These are phyloP conservation scores for Fusarium sacchari DNA, from an alignment of 2,329 filamentous ascomycete genomes.

Conservation along the genomic window DNA sequence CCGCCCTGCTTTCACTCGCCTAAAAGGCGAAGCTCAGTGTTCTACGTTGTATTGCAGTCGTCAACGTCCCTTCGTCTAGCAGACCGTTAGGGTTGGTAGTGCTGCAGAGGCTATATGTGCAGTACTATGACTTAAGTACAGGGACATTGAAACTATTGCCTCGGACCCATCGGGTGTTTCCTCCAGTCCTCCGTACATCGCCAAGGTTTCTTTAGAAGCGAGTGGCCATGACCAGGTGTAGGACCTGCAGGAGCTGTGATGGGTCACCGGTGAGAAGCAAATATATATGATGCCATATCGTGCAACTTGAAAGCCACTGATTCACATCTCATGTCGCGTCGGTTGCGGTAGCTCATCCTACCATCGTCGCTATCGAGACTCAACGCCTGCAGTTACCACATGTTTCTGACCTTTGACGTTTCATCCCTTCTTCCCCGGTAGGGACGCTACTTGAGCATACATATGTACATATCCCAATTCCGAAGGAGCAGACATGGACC, in stretches of 20 bases:
- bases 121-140: constrained; percentile 19
- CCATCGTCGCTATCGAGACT: constrained; percentile 12
- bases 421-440: constrained; percentile 37
- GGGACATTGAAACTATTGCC: constrained; percentile 33
- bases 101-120: constrained; percentile 33
- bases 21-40: constrained; percentile 3
- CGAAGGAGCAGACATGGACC: constrained; percentile 23
- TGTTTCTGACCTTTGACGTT: constrained; percentile 34
- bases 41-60: constrained; percentile 15
- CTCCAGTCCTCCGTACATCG: neutral
- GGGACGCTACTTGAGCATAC: constrained; percentile 3
- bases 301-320: constrained; percentile 3
- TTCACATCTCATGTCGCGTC: neutral
- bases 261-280: neutral
- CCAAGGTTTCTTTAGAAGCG: neutral
- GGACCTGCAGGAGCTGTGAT: neutral
- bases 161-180: constrained; percentile 26
- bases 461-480: neutral
- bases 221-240: neutral
- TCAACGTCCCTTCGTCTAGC: constrained; percentile 21
- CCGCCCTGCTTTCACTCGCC: neutral
- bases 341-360: neutral
- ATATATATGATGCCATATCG: constrained; percentile 1
- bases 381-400: constrained; percentile 5
- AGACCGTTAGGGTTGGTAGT: neutral